Evolutionary conservation across 805 yeast genomes (phyloP), one percentile per base, ranked within the genome.

Genomic region (Wickerhamomyces bisporus): DNA sequence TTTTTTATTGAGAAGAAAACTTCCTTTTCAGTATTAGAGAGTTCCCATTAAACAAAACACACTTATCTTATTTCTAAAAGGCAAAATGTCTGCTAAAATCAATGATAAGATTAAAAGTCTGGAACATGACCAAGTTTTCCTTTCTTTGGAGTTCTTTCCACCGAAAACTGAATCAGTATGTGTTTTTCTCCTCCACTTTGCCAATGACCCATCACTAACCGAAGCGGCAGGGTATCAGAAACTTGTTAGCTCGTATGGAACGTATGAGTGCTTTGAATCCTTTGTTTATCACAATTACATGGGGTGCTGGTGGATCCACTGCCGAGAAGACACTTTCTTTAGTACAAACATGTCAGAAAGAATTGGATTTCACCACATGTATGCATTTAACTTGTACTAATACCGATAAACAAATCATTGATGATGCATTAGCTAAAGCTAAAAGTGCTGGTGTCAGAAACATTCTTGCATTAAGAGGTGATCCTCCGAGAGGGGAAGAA

Each of bases 281-380:
- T 3, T 65, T 82, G 13, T 94, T 93, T 58, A 81, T 91, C 38
- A 86, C 96, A 3, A 83, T 93, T 12, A 93, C 99, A 0, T 93
- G 98, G 97, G 98, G 98, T 25, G 98, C 98, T 5, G 98, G 98
- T 29, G 98, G 98, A 3, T 79, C 95, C 5, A 87, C 97, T 9
- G 78, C 91, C 33, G 82, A 77, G 34, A 88, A 87, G 64, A 86
- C 96, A 0, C 61, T 93, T 41, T 91, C 86, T 31, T 68, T 93
- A 41, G 96, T 96, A 1, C 67, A 76, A 18, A 72, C 85, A 3
- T 82, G 94, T 49, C 86, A 84, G 52, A 64, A 72, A 32, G 86
- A 81, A 34, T 68, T 89, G 41, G 81, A 82, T 3, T 64, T 91
- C n/a, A 87, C 96, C 4, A 87, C 96, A 0, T 89, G 96, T 48